Conservation (phyloP, 805 yeast genomes). For the Yamadazyma laniorum region DNA sequence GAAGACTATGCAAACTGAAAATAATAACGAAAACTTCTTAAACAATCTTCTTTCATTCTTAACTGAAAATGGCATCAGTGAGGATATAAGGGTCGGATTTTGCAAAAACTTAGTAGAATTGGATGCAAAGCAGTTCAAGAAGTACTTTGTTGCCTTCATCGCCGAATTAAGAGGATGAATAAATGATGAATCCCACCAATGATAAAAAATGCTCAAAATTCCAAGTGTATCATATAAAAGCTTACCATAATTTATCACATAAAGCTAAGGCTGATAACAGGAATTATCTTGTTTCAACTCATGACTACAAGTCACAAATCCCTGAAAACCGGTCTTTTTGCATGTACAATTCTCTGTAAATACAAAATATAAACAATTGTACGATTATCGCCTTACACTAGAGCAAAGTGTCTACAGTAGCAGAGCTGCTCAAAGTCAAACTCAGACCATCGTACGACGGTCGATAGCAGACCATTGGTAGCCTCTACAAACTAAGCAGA, state of each 20-base stretch:
- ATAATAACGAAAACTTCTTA: conserved; percentile 43
- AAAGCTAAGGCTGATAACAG: no score
- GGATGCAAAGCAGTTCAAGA: conserved; percentile 66
- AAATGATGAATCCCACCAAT: neutral
- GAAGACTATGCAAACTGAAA: conserved; percentile 52
- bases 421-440: no score
- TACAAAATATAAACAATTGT: conserved; percentile 6
- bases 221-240: no score
- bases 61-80: conserved; percentile 56
- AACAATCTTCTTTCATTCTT: conserved; percentile 52
- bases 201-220: neutral
- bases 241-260: no score
- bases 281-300: no score
- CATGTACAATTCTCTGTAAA: conserved; percentile 10
- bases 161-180: conserved; percentile 7
- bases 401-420: no score
- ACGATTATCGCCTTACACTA: neutral
- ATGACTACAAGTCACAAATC: no score
- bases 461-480: no score
- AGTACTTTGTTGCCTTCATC: conserved; percentile 55
- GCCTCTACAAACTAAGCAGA: no score
- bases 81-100: conserved; percentile 58
- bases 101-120: conserved; percentile 54
- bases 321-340: no score
- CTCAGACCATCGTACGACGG: no score